phyloP scores from a whole-genome alignment of 345 rosid genomes.

The Sisymbrium irio region DNA sequence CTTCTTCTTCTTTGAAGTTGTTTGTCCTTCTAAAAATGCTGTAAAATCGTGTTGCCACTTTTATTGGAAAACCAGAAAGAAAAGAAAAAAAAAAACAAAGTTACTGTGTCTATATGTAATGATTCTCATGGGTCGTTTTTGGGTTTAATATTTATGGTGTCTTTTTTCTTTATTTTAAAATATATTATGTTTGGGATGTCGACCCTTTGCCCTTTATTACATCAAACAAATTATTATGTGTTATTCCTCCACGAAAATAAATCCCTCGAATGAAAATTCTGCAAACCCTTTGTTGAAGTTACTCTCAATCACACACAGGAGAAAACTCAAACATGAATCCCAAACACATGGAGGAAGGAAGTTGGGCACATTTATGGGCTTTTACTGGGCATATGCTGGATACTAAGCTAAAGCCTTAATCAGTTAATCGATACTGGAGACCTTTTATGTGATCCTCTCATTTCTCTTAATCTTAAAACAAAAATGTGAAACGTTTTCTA shows the following conservation, averaged over 20 bases:
- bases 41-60: constrained; percentile 49
- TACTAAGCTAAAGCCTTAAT: neutral
- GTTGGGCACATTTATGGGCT: neutral
- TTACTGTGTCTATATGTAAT: constrained; percentile 34
- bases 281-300: neutral
- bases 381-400: neutral
- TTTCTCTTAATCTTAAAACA: neutral
- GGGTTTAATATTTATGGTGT: neutral
- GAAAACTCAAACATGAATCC: neutral
- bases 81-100: constrained; percentile 24
- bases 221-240: neutral
- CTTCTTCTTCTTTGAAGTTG: constrained; percentile 40
- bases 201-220: neutral
- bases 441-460: neutral
- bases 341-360: neutral
- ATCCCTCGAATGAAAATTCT: no score
- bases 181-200: no score
- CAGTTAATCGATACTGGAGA: neutral
- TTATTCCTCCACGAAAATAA: neutral
- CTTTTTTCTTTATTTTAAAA: neutral
- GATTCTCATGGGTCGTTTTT: constrained; percentile 12
- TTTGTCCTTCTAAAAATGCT: constrained; percentile 36
- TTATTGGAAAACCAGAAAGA: constrained; percentile 33
- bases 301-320: neutral
- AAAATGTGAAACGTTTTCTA: neutral